A percentile compares a stretch with the other conserved stretches of the same genome.
Conservation (phyloP, 169 alveolate genomes). For the Plasmodium yoelii region DNA sequence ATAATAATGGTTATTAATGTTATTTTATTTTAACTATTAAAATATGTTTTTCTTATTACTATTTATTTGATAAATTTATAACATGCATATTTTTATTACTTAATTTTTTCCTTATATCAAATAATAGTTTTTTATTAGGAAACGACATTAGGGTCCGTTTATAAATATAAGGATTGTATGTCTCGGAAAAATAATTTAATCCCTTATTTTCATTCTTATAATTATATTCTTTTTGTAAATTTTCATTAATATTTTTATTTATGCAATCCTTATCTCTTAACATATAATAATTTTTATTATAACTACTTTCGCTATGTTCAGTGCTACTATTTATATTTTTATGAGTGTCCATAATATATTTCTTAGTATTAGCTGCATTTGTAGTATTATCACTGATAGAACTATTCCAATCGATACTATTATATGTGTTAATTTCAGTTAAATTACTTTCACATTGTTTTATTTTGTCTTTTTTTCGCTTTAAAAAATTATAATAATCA, state of each 20-base stretch:
- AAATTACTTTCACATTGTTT: slow-evolving; percentile 13
- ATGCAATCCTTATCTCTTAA: slow-evolving; percentile 1
- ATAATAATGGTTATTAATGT: too few species aligned
- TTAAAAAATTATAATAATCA: slow-evolving; percentile 10
- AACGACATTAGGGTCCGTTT: background rate
- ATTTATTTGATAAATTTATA: too few species aligned
- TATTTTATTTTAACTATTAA: too few species aligned
- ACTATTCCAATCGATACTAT: slow-evolving; percentile 8
- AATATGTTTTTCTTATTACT: too few species aligned
- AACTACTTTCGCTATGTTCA: too few species aligned
- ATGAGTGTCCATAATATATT: too few species aligned
- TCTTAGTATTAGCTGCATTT: background rate
- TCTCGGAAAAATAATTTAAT: slow-evolving; percentile 1
- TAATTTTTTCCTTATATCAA: slow-evolving; percentile 31
- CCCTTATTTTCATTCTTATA: slow-evolving; percentile 5
- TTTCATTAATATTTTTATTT: slow-evolving; percentile 27
- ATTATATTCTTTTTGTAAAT: background rate
- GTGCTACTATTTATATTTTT: too few species aligned
- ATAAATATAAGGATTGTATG: slow-evolving; percentile 4
- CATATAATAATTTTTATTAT: too few species aligned
- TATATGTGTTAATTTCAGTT: slow-evolving; percentile 19
- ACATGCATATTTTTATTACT: slow-evolving; percentile 16
- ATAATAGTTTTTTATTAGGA: slow-evolving; percentile 16
- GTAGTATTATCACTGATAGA: slow-evolving; percentile 10
- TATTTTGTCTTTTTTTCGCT: slow-evolving; percentile 11